Base-by-base conservation (phyloP, 352 stramenopile genomes). In the Pythium brassicae region DNA sequence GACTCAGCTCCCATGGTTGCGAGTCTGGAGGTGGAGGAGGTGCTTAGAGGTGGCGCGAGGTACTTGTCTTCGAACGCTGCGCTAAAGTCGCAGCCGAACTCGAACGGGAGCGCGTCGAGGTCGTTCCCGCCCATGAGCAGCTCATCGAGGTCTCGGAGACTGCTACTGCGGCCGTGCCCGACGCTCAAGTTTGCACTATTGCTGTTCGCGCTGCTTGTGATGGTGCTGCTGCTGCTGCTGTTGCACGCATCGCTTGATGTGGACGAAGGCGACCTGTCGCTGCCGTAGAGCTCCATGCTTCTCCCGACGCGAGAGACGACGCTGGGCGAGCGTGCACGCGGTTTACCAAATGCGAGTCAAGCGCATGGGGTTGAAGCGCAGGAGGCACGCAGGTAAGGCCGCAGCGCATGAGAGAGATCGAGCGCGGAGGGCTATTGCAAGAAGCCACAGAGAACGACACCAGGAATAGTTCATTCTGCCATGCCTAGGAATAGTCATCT, bases 11-110 rank as follows among this genome's bases (percentile, higher is more conserved):
- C 29, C 29, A 50, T 45, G 0, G 34, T 20, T 3, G 44, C 19
- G 32, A 54, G 49, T 20, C 49, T 14, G 39, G 49, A 12, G 1
- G n/a, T 12, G 34, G 44, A 43, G 1, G 27, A 27, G 15, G 40
- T 42, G 39, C 46, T 62, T 22, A 51, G 46, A 3, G 63, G 56
- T 0, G 52, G 51, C 11, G 61, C 35, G 20, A 74, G 23, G 27
- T 66, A 55, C 27, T 72, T 74, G 29, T 69, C 69, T 9, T 77
- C 69, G 42, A 77, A 77, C 11, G 57, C 50, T 17, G 57, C 61
- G n/a, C 62, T 66, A 56, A 74, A 77, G 48, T 77, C 69, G 25
- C 69, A 77, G 14, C 65, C 57, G 53, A 77, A 69, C 53, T 77
- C 69, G 46, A 77, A 74, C 40, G 65, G 65, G 25, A 77, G 63